Conservation (phyloP, 2,329 filamentous ascomycete species). For the Colletotrichum horii region DNA sequence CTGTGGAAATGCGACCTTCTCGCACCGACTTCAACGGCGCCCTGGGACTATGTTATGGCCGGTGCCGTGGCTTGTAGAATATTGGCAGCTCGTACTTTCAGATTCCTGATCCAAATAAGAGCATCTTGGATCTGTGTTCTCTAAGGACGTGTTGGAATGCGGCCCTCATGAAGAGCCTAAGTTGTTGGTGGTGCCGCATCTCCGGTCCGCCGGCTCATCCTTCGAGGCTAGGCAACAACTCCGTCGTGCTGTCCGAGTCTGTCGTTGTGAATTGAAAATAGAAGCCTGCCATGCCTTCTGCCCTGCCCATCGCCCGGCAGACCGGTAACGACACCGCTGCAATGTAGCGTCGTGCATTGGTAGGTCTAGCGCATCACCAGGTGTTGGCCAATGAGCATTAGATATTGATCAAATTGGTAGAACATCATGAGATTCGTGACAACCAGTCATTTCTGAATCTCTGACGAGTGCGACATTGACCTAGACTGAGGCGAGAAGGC, state of each 20-base stretch:
- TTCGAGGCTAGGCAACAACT: background rate
- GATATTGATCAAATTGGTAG: background rate
- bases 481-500: background rate
- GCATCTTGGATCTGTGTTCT: background rate
- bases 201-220: constrained; percentile 16
- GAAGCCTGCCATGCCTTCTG: background rate
- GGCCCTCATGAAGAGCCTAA: background rate
- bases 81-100: background rate
- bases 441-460: background rate
- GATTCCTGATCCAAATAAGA: background rate
- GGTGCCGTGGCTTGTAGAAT: background rate
- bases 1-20: background rate
- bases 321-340: background rate
- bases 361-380: background rate
- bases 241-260: background rate
- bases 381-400: background rate
- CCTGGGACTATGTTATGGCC: background rate
- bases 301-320: background rate
- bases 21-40: background rate
- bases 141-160: background rate
- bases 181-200: background rate
- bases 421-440: background rate
- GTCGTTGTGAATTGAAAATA: background rate
- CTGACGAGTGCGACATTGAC: background rate
- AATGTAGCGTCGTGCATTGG: background rate